Percentiles rank a stretch among this genome's conserved stretches.
Evolutionary conservation across 2,329 filamentous ascomycete genomes (phyloP).

Genomic region (Tolypocladium cylindrosporum): DNA sequence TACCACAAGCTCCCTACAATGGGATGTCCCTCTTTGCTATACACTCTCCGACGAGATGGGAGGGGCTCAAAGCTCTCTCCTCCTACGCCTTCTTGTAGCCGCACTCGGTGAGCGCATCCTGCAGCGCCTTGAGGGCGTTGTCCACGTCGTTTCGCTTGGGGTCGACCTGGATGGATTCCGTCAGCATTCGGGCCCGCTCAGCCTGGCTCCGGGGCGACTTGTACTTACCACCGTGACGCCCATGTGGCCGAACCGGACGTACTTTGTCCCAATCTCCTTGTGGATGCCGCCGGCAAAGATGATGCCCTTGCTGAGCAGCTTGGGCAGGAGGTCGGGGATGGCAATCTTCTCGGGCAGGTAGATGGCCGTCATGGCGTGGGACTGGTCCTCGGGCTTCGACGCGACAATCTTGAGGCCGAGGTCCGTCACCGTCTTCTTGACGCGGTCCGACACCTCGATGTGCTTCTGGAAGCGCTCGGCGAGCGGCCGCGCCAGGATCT

Average conservation of each 20-base stretch:
- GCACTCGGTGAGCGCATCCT: slow-evolving; percentile 63
- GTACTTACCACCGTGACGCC: slow-evolving; percentile 72
- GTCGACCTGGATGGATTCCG: slow-evolving; percentile 46
- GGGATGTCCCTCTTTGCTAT: background rate
- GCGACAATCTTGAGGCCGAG: slow-evolving; percentile 85
- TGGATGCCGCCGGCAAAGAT: slow-evolving; percentile 93
- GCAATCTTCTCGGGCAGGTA: slow-evolving; percentile 81
- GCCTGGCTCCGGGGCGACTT: slow-evolving; percentile 17
- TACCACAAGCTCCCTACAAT: background rate
- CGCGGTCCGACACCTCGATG: slow-evolving; percentile 65
- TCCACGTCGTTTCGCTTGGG: slow-evolving; percentile 72
- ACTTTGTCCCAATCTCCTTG: slow-evolving; percentile 88
- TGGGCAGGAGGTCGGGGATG: slow-evolving; percentile 75
- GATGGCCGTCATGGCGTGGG: slow-evolving; percentile 96
- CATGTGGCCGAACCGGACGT: slow-evolving; percentile 97
- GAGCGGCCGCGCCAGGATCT: slow-evolving; percentile 74
- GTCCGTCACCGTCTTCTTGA: slow-evolving; percentile 74
- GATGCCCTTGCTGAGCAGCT: slow-evolving; percentile 74
- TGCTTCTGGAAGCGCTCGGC: slow-evolving; percentile 77
- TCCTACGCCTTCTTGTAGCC: slow-evolving; percentile 44
- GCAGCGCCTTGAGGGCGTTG: slow-evolving; percentile 69
- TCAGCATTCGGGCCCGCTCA: background rate
- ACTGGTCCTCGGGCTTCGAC: slow-evolving; percentile 76
- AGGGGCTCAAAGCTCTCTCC: background rate
- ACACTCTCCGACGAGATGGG: background rate